Evolutionary conservation across 352 stramenopile species (phyloP), one percentile per base, ranked within the genome.

Genomic region (Globisporangium barbulae): DNA sequence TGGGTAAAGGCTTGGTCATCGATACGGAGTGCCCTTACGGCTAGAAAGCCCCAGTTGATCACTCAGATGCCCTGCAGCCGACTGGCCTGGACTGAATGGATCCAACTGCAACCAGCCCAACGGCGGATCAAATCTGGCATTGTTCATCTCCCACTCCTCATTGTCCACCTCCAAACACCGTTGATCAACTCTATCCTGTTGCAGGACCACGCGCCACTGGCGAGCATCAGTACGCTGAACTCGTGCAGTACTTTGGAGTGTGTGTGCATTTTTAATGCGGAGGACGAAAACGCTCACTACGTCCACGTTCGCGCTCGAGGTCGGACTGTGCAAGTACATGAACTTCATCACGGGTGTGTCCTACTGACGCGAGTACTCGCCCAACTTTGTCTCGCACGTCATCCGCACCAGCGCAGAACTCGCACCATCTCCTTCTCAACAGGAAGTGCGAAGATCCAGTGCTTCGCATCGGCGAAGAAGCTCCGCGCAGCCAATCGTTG

Each of bases 331-430:
- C 56, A 70, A 71, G 15, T 69, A 70, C 63, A 74, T 74, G 63
- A 73, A 78, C 53, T 53, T 83, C 7, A 64, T 82, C 13, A 65
- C 53, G 1, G 41, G 72, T n/a, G 54, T 83, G 12, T 65, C 65
- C 0, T 75, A 76, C 21, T 83, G 75, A 68, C 53, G 68, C 22
- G 66, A 75, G 19, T 83, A 71, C 45, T 67, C 63, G 5, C 68
- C 74, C 5, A 73, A 83, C 49, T 76, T 87, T 19, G 53, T 78
- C 2, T 71, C 79, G 1, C 75, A 81, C n/a, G 68, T 83, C 5
- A 58, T 81, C 0, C 30, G 61, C 5, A 42, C 9, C 35, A 42
- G 35, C 35, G 3, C 8, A 13, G 10, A 42, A 8, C 31, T 37
- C 31, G 2, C 35, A 42, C 5, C 0, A 3, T 15, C 10, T 42